phyloP scores from a whole-genome alignment of 352 stramenopile species.

The Pythium pyrilobum region DNA sequence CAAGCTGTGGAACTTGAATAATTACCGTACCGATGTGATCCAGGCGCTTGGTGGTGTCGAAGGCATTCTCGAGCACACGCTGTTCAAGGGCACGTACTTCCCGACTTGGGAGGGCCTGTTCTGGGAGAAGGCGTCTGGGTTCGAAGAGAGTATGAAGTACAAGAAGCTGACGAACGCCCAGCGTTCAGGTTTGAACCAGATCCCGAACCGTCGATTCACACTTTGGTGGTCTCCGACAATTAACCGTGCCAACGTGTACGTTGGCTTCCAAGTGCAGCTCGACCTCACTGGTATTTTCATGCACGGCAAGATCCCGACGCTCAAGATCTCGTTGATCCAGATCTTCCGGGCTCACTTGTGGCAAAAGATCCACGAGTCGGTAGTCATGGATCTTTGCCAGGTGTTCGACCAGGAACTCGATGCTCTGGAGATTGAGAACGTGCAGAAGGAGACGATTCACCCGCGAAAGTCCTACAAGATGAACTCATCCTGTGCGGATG shows the following conservation, averaged over 20 bases:
- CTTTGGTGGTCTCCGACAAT: conserved; percentile 99
- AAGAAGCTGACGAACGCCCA: conserved; percentile 99
- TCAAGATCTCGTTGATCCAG: conserved; percentile 98
- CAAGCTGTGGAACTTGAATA: conserved; percentile 99
- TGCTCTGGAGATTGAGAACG: conserved; percentile 99
- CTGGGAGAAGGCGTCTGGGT: conserved; percentile 99
- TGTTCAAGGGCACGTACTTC: conserved; percentile 99
- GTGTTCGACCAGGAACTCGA: conserved; percentile 99
- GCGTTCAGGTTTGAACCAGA: conserved; percentile 99
- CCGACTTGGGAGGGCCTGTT: conserved; percentile 99
- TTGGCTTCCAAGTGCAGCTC: conserved; percentile 99
- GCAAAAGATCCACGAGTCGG: conserved; percentile 99
- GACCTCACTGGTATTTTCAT: conserved; percentile 99
- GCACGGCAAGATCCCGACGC: conserved; percentile 99
- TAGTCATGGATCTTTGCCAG: conserved; percentile 97
- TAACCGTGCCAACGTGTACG: conserved; percentile 99
- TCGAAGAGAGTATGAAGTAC: conserved; percentile 96
- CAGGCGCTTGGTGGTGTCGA: conserved; percentile 99
- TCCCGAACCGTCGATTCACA: conserved; percentile 99
- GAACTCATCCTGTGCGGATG: conserved; percentile 99
- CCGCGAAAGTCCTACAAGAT: conserved; percentile 99
- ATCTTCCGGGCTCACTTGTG: conserved; percentile 99
- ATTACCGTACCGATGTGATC: conserved; percentile 99
- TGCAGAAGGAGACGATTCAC: conserved; percentile 99
- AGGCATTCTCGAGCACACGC: conserved; percentile 99